Evolutionary conservation across 2,329 filamentous ascomycete species (phyloP), one percentile per base, ranked within the genome.

Genomic region (Exophiala spinifera): DNA sequence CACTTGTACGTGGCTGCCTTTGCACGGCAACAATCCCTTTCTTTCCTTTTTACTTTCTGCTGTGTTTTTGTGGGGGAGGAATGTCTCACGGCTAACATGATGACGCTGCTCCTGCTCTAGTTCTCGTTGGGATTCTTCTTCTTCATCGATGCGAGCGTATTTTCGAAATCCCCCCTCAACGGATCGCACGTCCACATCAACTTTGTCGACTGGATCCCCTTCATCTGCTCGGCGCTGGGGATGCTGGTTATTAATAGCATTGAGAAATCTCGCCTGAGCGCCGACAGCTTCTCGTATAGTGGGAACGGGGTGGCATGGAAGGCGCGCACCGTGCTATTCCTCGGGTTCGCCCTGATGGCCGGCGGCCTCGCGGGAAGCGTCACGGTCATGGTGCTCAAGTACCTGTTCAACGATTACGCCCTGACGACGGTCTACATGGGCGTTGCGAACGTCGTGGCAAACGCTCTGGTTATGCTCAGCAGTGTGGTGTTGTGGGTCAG

Each of bases 191-290:
- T 84, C 17, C 82, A 87, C 70, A 78, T 87, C 66, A 86, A 80
- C 69, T 87, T 87, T 69, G 78, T 87, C 61, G 84, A 88, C 74
- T 88, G 84, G 84, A 84, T 88, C 62, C 85, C 84, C 3, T 79
- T 80, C 56, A 87, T 88, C 71, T 87, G 85, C 75, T 85, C 81
- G 40, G 77, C 81, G 56, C 76, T 87, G 28, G 84, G 84, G 56
- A 87, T 87, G 84, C 77, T 87, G 47, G 82, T 87, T 63, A 87
- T 87, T 75, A 87, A 87, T 70, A 83, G 78, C 58, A 87, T 88
- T 65, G 84, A 88, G 66, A 87, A 87, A 72, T 79, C 81, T 21
- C 76, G 83, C 37, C 69, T 88, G 52, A 79, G 77, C 36, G 82
- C 81, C 31, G 84, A 87, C 66, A 81, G 75, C 65, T 87, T 83